Evolutionary conservation across 2,329 filamentous ascomycete genomes (phyloP).

Genomic region (Colletotrichum incanum): DNA sequence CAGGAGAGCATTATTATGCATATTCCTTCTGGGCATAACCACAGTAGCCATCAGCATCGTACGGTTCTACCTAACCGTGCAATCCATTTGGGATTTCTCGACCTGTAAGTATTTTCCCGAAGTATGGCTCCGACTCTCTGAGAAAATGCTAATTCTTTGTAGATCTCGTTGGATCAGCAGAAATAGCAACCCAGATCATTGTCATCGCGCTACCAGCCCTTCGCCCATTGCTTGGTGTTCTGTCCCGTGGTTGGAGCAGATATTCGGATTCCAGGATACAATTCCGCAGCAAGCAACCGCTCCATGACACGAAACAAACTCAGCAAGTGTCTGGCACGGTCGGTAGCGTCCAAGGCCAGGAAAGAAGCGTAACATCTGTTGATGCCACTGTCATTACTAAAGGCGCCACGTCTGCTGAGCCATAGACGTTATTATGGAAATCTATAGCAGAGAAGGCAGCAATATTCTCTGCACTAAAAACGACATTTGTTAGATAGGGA

Average conservation of each 20-base stretch:
- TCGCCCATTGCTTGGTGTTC: neutral
- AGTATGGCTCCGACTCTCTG: no score
- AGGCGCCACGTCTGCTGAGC: neutral
- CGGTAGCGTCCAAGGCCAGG: neutral
- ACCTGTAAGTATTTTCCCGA: neutral
- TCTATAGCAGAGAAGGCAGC: neutral
- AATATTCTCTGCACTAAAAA: neutral
- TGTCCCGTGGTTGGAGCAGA: neutral
- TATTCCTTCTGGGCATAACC: conserved; percentile 1
- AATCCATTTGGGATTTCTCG: neutral
- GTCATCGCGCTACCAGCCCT: conserved; percentile 7
- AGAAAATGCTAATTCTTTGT: neutral
- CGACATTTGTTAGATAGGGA: neutral
- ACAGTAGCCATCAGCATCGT: neutral
- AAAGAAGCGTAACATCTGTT: neutral
- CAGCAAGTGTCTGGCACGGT: neutral
- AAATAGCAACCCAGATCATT: conserved; percentile 1
- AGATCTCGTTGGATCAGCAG: conserved; percentile 8
- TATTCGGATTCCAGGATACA: neutral
- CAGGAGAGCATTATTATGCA: neutral
- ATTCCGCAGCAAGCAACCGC: neutral
- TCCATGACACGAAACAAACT: neutral
- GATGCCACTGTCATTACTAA: neutral
- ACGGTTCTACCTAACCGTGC: neutral
- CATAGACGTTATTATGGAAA: neutral